Conservation (phyloP, 2,329 filamentous ascomycete genomes). For the Cordyceps tenuipes region DNA sequence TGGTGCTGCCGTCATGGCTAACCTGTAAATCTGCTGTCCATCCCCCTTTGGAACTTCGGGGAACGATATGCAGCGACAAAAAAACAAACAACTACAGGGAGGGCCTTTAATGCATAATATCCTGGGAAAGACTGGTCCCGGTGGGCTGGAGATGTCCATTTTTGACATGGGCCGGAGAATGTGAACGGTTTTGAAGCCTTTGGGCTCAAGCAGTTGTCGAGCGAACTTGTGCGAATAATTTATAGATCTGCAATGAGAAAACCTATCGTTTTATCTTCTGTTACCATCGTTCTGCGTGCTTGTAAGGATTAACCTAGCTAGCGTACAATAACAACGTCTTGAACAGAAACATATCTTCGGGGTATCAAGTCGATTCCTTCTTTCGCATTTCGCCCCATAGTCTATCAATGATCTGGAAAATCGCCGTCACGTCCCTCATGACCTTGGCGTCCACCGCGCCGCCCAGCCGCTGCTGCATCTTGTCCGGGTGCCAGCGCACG, state of each 20-base stretch:
- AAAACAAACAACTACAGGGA: background rate
- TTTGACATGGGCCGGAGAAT: background rate
- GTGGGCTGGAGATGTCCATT: background rate
- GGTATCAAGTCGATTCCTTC: conserved; percentile 13
- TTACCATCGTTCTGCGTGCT: too few relatives aligned
- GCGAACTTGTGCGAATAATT: background rate
- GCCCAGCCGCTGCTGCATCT: conserved; percentile 85
- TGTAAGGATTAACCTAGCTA: background rate
- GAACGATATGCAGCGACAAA: background rate
- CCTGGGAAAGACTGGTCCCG: background rate
- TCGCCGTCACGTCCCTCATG: conserved; percentile 73
- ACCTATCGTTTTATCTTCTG: too few relatives aligned
- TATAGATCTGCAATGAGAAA: background rate
- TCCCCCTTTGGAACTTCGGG: background rate
- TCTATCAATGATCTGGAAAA: conserved; percentile 83
- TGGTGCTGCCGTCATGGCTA: conserved; percentile 36
- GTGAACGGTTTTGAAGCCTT: background rate
- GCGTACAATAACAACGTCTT: background rate
- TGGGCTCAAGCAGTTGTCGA: background rate
- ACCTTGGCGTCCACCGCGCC: conserved; percentile 61
- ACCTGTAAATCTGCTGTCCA: conserved; percentile 28
- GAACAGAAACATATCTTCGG: too few relatives aligned
- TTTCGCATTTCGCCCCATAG: conserved; percentile 61
- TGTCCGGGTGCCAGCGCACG: conserved; percentile 94
- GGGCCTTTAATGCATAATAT: conserved; percentile 6